Base-by-base conservation (phyloP, 2,329 filamentous ascomycete genomes). In the Davidsoniella neocaledoniae region DNA sequence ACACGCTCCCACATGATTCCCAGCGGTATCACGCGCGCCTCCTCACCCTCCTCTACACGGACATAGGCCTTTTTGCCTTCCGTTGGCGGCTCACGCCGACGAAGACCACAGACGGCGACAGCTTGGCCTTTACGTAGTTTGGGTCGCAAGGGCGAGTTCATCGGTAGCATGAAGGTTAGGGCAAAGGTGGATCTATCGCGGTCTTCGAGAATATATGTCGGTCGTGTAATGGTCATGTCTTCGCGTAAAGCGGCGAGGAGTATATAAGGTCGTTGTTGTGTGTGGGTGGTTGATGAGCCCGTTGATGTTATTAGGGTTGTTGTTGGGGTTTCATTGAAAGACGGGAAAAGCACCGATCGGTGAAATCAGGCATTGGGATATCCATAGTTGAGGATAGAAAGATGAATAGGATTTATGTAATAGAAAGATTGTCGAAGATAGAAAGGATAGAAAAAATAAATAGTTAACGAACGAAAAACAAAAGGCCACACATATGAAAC, bases 221-320 rank as follows among this genome's bases (percentile, higher is more conserved):
- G 69, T 54, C 71, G 67, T 17, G 63, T 71, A 55, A 73, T 69
- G 39, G 69, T 68, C 59, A 66, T 67, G 59, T 71, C 63, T 54
- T 71, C 63, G 53, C 66, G 66, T 50, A 71, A 60, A 50, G 70
- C 64, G 38, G 65, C 68, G 10, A 72, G 60, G 46, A 56, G 43
- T 46, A 38, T 43, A 45, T 50, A 40, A 44, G 43, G n/a, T 19
- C 45, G 29, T 12, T 33, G 29, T 10, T 33, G 29, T 33, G 29
- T 10, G 21, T 5, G 5, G 21, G 21, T 23, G 21, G 21, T 23
- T 5, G 21, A 23, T 33, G 29, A 33, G 29, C 21, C 21, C 5
- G 29, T 33, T 33, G 29, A 33, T 9, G 9, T 12, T 2, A 12
- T 12, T 33, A 33, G 37, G 26, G 49, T 45, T 29, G 50, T 29